Conservation (phyloP, 2,329 filamentous ascomycete genomes). For the Fusarium udum region DNA sequence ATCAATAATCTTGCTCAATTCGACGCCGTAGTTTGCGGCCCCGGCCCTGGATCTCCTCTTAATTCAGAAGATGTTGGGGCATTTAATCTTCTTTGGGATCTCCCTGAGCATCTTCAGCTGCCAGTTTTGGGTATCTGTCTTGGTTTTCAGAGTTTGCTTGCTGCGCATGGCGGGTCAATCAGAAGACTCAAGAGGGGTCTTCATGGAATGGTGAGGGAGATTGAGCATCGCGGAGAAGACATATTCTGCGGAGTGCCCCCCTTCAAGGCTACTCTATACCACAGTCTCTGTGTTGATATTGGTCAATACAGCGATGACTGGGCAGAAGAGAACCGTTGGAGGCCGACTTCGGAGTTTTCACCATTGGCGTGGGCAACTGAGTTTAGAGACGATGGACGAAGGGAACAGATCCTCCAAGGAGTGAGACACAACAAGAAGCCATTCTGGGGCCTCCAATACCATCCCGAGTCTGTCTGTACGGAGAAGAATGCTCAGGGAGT, state of each 20-base stretch:
- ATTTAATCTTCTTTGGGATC: slow-evolving; percentile 78
- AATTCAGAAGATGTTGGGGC: slow-evolving; percentile 81
- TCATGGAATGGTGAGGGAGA: slow-evolving; percentile 80
- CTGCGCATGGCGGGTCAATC: slow-evolving; percentile 73
- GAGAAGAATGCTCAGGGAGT: slow-evolving; percentile 71
- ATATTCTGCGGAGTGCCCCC: slow-evolving; percentile 71
- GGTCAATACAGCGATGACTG: slow-evolving; percentile 49
- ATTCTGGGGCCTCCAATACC: slow-evolving; percentile 90
- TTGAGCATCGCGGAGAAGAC: slow-evolving; percentile 68
- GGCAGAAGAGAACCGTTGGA: slow-evolving; percentile 50
- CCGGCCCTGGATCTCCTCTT: slow-evolving; percentile 85
- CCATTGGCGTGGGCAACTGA: slow-evolving; percentile 72
- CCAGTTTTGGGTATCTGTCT: slow-evolving; percentile 90
- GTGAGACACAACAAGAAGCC: slow-evolving; percentile 74
- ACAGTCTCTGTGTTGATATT: slow-evolving; percentile 68
- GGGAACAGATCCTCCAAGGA: slow-evolving; percentile 77
- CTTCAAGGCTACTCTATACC: slow-evolving; percentile 80
- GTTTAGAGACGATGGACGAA: slow-evolving; percentile 47
- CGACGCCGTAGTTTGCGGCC: slow-evolving; percentile 88
- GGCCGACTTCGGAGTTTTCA: slow-evolving; percentile 55
- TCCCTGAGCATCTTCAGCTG: slow-evolving; percentile 66
- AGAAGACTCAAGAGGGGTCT: slow-evolving; percentile 74
- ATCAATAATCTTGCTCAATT: slow-evolving; percentile 62
- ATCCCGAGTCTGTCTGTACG: slow-evolving; percentile 89
- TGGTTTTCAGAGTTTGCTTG: slow-evolving; percentile 84